Conservation (phyloP, 345 rosid species). For the Barbarea vulgaris region DNA sequence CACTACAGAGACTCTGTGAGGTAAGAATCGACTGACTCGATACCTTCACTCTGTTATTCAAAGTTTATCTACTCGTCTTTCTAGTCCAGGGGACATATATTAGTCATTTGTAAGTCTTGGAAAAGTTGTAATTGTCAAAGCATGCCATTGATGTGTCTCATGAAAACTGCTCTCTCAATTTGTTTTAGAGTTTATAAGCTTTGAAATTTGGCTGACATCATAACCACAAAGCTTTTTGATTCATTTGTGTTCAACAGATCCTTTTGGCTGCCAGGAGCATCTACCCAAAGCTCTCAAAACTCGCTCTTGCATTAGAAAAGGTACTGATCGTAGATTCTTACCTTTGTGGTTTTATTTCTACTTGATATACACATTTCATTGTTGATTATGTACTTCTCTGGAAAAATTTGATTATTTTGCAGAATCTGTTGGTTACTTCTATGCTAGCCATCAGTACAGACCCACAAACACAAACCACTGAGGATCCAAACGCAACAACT, state of each 20-base stretch:
- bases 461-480: slow-evolving; percentile 48
- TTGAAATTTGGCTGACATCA: slow-evolving; percentile 3
- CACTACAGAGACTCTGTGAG: slow-evolving; percentile 94
- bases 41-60: background rate
- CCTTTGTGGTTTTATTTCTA: background rate
- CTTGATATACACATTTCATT: background rate
- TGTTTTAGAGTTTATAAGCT: background rate
- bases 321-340: slow-evolving; percentile 37
- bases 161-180: background rate
- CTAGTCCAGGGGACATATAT: background rate
- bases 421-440: slow-evolving; percentile 88
- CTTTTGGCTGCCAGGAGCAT: slow-evolving; percentile 71
- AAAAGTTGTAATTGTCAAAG: slow-evolving; percentile 5
- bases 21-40: slow-evolving; percentile 38
- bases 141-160: slow-evolving; percentile 8
- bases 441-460: slow-evolving; percentile 54
- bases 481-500: slow-evolving; percentile 35
- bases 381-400: background rate
- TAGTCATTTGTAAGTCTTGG: slow-evolving; percentile 1
- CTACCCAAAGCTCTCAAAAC: slow-evolving; percentile 90
- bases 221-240: background rate
- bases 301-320: slow-evolving; percentile 94
- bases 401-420: slow-evolving; percentile 1
- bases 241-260: slow-evolving; percentile 52
- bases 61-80: background rate